phyloP scores from a whole-genome alignment of 768 basidiomycete genomes.

The Russula brevipes region DNA sequence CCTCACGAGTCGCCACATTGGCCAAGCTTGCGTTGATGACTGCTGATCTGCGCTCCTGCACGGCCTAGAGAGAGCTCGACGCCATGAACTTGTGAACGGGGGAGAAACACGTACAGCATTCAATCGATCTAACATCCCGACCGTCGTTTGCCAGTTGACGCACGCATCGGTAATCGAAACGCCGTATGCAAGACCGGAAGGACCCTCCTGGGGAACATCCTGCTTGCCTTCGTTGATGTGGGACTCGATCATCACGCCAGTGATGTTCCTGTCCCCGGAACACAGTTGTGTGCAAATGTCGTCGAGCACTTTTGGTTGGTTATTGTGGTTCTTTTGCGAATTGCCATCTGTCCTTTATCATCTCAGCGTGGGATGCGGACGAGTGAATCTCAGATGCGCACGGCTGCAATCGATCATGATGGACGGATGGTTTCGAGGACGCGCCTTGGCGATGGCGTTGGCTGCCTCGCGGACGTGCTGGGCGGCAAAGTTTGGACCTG shows the following conservation, averaged over 20 bases:
- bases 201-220: constrained; percentile 72
- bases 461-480: constrained; percentile 66
- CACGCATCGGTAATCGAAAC: constrained; percentile 92
- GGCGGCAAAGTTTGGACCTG: constrained; percentile 81
- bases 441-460: constrained; percentile 59
- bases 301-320: constrained; percentile 78
- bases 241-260: constrained; percentile 96
- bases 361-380: background rate
- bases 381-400: constrained; percentile 1
- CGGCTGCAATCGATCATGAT: constrained; percentile 81
- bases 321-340: constrained; percentile 90
- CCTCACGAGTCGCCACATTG: background rate
- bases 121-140: constrained; percentile 66
- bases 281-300: constrained; percentile 69
- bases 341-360: constrained; percentile 68
- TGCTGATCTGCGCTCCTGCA: constrained; percentile 11
- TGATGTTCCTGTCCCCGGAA: constrained; percentile 65
- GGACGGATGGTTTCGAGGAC: constrained; percentile 48
- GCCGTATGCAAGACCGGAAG: constrained; percentile 64
- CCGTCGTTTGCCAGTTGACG: constrained; percentile 78
- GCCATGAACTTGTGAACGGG: background rate
- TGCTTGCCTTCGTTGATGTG: constrained; percentile 90
- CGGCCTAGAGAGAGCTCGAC: constrained; percentile 9
- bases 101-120: constrained; percentile 41
- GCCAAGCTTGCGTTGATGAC: constrained; percentile 6